Conservation (phyloP, 2,329 filamentous ascomycete species). For the Zymoseptoria crescenta region DNA sequence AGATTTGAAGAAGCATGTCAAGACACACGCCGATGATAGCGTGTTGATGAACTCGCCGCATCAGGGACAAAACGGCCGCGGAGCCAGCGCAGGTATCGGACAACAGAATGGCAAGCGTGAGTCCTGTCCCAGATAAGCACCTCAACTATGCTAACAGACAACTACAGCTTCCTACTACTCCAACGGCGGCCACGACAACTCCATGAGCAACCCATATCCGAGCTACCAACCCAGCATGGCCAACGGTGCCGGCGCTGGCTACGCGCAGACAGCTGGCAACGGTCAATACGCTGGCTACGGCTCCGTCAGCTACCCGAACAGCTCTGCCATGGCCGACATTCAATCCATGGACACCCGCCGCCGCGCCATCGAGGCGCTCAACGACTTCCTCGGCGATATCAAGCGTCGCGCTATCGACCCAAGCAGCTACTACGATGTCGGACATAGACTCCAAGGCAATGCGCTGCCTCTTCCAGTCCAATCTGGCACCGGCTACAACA, state of each 20-base stretch:
- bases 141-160: slow-evolving; percentile 6
- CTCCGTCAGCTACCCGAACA: slow-evolving; percentile 41
- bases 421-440: slow-evolving; percentile 81
- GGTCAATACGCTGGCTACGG: slow-evolving; percentile 32
- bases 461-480: slow-evolving; percentile 38
- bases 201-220: slow-evolving; percentile 25
- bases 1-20: slow-evolving; percentile 98
- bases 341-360: slow-evolving; percentile 62
- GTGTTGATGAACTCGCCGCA: slow-evolving; percentile 61
- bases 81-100: slow-evolving; percentile 24
- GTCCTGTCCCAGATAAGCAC: slow-evolving; percentile 25
- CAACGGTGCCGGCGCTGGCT: slow-evolving; percentile 18
- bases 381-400: slow-evolving; percentile 88
- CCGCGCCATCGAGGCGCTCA: slow-evolving; percentile 72
- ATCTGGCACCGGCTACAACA: slow-evolving; percentile 31
- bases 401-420: slow-evolving; percentile 90
- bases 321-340: slow-evolving; percentile 28
- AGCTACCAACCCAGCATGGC: slow-evolving; percentile 25
- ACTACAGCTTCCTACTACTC: slow-evolving; percentile 27
- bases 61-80: slow-evolving; percentile 32
- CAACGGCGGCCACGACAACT: slow-evolving; percentile 22
- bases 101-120: slow-evolving; percentile 34
- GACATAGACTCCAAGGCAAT: slow-evolving; percentile 74
- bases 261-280: slow-evolving; percentile 21
- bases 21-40: slow-evolving; percentile 95